Percentiles rank a stretch among this genome's conserved stretches.
Evolutionary conservation across 139 green algal species (phyloP).

Genomic region (Ostreobium quekettii): DNA sequence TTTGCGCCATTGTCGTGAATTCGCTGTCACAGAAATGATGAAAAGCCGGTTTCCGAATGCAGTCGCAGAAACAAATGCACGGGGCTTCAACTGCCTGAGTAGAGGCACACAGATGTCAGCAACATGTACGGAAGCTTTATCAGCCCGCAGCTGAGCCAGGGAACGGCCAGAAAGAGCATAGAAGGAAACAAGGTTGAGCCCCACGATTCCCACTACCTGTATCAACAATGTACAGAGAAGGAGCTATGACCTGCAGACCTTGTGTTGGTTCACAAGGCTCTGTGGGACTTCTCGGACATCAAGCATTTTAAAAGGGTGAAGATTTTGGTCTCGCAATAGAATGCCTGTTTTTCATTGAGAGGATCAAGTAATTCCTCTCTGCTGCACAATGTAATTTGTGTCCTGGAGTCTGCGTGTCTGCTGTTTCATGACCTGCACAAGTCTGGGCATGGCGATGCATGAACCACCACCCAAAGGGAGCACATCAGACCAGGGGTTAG

Average conservation of each 20-base stretch:
- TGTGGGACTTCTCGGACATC: no score
- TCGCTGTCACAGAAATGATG: slow-evolving; percentile 53
- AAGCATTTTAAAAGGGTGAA: no score
- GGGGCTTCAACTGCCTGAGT: slow-evolving; percentile 34
- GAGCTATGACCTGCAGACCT: not conserved
- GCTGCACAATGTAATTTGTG: slow-evolving; percentile 4
- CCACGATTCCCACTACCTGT: slow-evolving; percentile 20
- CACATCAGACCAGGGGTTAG: not conserved
- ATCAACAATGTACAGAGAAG: not conserved
- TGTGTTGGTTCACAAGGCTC: no score
- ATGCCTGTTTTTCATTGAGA: no score
- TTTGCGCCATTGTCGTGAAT: slow-evolving; percentile 58
- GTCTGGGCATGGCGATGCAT: not conserved
- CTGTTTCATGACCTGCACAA: not conserved
- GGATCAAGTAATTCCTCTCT: no score
- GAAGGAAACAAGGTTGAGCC: not conserved
- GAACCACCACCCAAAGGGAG: not conserved
- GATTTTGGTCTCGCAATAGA: no score
- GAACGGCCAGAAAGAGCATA: no score
- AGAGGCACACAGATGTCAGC: not conserved
- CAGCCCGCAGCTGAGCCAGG: no score
- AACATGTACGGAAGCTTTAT: no score
- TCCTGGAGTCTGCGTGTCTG: not conserved
- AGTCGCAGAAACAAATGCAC: slow-evolving; percentile 57
- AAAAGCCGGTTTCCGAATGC: slow-evolving; percentile 71